phyloP scores from a whole-genome alignment of 352 stramenopile species.

The Phytophthora sojae region DNA sequence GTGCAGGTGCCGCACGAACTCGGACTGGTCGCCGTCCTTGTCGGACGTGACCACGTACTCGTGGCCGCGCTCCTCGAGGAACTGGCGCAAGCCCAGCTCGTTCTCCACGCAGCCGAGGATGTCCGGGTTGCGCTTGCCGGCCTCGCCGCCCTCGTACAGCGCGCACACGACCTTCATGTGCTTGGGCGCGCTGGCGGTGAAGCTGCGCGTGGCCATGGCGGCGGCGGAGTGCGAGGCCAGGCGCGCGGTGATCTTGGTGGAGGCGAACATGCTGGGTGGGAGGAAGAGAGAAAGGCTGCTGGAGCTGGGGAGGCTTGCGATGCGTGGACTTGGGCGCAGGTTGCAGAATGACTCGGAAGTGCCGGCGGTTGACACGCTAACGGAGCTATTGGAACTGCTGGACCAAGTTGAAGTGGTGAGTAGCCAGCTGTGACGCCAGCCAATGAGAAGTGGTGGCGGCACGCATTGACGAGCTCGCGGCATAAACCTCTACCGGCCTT shows the following conservation, averaged over 20 bases:
- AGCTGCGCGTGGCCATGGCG: conserved; percentile 22
- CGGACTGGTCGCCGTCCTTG: conserved; percentile 54
- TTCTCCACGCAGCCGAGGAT: conserved; percentile 55
- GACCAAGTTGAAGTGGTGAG: background rate
- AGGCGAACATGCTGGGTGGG: conserved; percentile 26
- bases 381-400: too few species aligned
- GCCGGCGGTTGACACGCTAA: background rate
- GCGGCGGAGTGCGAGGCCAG: conserved; percentile 1
- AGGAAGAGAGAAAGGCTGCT: background rate
- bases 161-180: conserved; percentile 49
- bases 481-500: conserved; percentile 10
- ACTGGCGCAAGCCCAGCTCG: conserved; percentile 51
- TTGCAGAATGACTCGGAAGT: conserved; percentile 28
- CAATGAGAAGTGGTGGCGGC: conserved; percentile 5
- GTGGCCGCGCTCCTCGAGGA: conserved; percentile 52
- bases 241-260: conserved; percentile 29
- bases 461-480: conserved; percentile 3
- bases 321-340: conserved; percentile 24
- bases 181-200: conserved; percentile 34
- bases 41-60: conserved; percentile 52
- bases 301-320: background rate
- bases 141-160: conserved; percentile 40
- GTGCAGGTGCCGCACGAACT: conserved; percentile 48
- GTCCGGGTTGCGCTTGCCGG: conserved; percentile 35
- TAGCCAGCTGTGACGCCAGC: background rate